Conservation (phyloP, 345 rosid species). For the Nasturtium officinale region DNA sequence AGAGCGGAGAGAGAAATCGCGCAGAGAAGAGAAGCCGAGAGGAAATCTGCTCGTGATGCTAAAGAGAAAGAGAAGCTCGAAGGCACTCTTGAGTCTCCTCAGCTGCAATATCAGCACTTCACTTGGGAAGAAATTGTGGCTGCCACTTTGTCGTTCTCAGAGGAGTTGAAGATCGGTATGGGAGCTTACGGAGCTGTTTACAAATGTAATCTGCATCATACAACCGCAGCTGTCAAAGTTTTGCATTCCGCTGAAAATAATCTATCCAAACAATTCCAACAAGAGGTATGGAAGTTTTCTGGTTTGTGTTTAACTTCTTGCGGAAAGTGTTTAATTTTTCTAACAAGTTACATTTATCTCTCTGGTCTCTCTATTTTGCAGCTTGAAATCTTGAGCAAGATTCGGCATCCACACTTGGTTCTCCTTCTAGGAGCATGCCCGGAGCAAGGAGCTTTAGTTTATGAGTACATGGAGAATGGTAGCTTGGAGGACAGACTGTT, state of each 20-base stretch:
- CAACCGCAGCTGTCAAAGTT: constrained; percentile 49
- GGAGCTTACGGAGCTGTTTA: constrained; percentile 46
- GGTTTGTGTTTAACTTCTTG: neutral
- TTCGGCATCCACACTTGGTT: constrained; percentile 84
- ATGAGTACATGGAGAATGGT: constrained; percentile 92
- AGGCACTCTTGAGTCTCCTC: constrained; percentile 54
- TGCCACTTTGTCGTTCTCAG: constrained; percentile 46
- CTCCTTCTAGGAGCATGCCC: constrained; percentile 93
- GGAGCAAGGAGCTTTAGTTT: constrained; percentile 74
- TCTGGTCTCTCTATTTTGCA: constrained; percentile 42
- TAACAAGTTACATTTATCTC: constrained; percentile 4
- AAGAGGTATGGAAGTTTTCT: constrained; percentile 39
- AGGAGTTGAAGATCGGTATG: constrained; percentile 42
- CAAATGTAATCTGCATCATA: constrained; percentile 46
- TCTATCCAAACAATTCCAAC: constrained; percentile 42
- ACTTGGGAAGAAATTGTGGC: constrained; percentile 44
- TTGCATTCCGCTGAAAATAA: constrained; percentile 37
- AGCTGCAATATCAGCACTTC: constrained; percentile 45
- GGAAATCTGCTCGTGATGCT: constrained; percentile 55
- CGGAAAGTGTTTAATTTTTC: neutral
- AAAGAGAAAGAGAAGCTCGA: constrained; percentile 80
- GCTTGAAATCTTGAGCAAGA: constrained; percentile 85
- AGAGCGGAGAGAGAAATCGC: constrained; percentile 63
- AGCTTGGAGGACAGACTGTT: constrained; percentile 75
- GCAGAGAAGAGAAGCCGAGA: constrained; percentile 64